Evolutionary conservation across 164 flowering plant species (phyloP).

Genomic region (Vitis amurensis): DNA sequence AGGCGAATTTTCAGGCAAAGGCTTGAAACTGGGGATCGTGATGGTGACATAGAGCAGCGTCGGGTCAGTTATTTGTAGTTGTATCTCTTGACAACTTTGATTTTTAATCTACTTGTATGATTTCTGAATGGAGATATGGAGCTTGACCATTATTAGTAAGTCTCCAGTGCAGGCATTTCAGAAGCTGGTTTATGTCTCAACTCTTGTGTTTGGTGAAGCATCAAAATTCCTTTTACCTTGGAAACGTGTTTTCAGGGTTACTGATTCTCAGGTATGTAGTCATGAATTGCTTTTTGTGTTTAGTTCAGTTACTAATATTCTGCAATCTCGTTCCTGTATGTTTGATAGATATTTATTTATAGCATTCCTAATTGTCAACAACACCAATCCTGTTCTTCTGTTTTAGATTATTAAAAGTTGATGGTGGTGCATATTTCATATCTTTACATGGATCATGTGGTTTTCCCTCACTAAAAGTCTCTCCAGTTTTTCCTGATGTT

Average conservation of each 20-base stretch:
- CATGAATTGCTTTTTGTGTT: not conserved
- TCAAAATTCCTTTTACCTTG: conserved; percentile 95
- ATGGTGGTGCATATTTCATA: not conserved
- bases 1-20: conserved; percentile 85
- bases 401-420: not conserved
- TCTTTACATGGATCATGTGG: not conserved
- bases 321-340: not conserved
- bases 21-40: conserved; percentile 96
- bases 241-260: conserved; percentile 94
- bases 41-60: conserved; percentile 76
- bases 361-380: not conserved
- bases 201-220: conserved; percentile 94
- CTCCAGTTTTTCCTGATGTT: not conserved
- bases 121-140: conserved; percentile 17
- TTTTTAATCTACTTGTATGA: not conserved
- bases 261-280: conserved; percentile 83
- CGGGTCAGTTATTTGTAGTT: conserved; percentile 60
- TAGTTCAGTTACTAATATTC: not conserved
- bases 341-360: not conserved
- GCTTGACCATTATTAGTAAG: conserved; percentile 49
- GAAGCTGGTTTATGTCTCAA: conserved; percentile 94
- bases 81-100: not conserved
- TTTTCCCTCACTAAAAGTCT: not conserved
- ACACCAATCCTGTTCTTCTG: not conserved
- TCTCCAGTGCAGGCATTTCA: conserved; percentile 98